Base-by-base conservation (phyloP, 176 grass and related monocot genomes). In the Musa troglodytarum region DNA sequence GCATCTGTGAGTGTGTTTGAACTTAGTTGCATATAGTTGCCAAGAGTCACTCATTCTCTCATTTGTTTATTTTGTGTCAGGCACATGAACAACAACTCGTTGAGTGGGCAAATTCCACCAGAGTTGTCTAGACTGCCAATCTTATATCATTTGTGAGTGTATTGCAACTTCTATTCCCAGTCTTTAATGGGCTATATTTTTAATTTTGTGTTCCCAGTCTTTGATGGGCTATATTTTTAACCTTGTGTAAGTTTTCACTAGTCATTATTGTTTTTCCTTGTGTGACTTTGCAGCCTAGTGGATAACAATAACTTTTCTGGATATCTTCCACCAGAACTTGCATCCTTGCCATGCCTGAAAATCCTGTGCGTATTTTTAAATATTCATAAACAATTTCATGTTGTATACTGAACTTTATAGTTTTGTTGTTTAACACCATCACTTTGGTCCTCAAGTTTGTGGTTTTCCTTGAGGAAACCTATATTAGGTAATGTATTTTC, bases 81-180 rank as follows among this genome's bases (percentile, higher is more conserved):
- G 52, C 90, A 98, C 78, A 93, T 98, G 95, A 98, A 98, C 83
- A 98, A 98, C 54, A 98, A 98, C 67, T 98, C 95, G 74, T 81
- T 98, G 75, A 98, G 95, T 78, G 90, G 95, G 58, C 82, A 89
- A 89, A 91, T 98, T 66, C 95, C 95, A 53, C 66, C 58, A 63
- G 95, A 98, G 67, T 54, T 98, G 53, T 98, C 77, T 23, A 77
- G 64, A 82, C 73, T 98, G 78, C 84, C 78, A 73, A 0, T 1
- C 58, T 88, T 93, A 24, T 61, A 83, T 3, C 90, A 93, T 79
- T 71, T 98, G 95, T 98, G 85, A 87, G 95, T 78, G 53, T 52
- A 28, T 53, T 50, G 11, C 8, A 26, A 75, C 11, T 54, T 70
- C 76, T 68, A 76, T 50, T 78, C 61, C 15, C 82, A 20, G 50